A percentile compares a stretch with the other conserved stretches of the same genome.
Evolutionary conservation across 1,284 basidiomycete genomes (phyloP).

Genomic region (Leccinum cinnamomeum): DNA sequence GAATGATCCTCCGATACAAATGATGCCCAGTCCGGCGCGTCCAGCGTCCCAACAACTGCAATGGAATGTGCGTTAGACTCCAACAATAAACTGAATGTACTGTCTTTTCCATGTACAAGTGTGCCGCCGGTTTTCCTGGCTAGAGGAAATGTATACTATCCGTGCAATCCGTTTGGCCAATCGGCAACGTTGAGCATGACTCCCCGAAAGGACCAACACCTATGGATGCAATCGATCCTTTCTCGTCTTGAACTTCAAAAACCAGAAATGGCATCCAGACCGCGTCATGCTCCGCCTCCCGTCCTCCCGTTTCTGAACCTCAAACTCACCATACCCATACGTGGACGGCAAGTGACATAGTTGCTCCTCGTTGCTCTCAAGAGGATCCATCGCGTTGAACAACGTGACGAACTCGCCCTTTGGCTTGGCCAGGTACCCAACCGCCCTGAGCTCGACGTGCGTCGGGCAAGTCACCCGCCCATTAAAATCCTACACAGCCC

Average conservation of each 20-base stretch:
- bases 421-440: slow-evolving; percentile 68
- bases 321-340: slow-evolving; percentile 55
- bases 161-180: slow-evolving; percentile 46
- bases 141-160: slow-evolving; percentile 57
- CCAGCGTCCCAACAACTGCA: slow-evolving; percentile 68
- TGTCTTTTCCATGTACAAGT: slow-evolving; percentile 65
- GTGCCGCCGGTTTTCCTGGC: slow-evolving; percentile 63
- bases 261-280: slow-evolving; percentile 58
- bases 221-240: slow-evolving; percentile 40
- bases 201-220: slow-evolving; percentile 11
- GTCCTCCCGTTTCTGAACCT: slow-evolving; percentile 44
- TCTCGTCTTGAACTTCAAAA: slow-evolving; percentile 44
- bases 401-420: slow-evolving; percentile 64
- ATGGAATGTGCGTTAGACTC: slow-evolving; percentile 3
- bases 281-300: slow-evolving; percentile 55
- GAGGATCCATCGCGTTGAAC: slow-evolving; percentile 59
- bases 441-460: slow-evolving; percentile 59
- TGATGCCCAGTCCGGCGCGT: slow-evolving; percentile 64
- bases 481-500: background rate
- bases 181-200: slow-evolving; percentile 3
- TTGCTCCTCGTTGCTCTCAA: slow-evolving; percentile 29
- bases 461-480: slow-evolving; percentile 15
- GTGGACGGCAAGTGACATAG: slow-evolving; percentile 47
- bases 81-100: slow-evolving; percentile 41
- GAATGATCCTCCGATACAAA: slow-evolving; percentile 70